Evolutionary conservation across 192 early-diverging fungal genomes (phyloP).

Genomic region (Phlyctochytrium planicorne): DNA sequence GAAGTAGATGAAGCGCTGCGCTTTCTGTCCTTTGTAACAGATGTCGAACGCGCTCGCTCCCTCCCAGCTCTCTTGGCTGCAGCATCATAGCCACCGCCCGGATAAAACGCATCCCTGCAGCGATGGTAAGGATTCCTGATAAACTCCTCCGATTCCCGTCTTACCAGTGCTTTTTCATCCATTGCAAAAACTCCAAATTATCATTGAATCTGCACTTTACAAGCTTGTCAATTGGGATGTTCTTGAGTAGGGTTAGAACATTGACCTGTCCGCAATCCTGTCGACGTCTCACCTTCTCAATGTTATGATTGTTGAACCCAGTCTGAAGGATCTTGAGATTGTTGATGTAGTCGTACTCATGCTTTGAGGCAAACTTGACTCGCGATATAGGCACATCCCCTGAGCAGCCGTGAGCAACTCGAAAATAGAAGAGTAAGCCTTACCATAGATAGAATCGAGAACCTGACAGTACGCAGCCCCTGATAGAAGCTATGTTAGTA

Average conservation of each 20-base stretch:
- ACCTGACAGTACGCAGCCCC: conserved; percentile 72
- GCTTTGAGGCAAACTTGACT: conserved; percentile 84
- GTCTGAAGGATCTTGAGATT: conserved; percentile 89
- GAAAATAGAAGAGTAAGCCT: conserved; percentile 5
- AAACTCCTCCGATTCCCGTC: too few relatives aligned
- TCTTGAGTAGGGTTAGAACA: conserved; percentile 32
- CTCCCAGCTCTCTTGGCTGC: conserved; percentile 47
- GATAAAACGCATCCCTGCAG: conserved; percentile 63
- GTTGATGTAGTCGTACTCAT: conserved; percentile 84
- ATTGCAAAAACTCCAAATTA: conserved; percentile 92
- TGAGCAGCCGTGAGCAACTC: conserved; percentile 8
- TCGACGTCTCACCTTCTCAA: conserved; percentile 64
- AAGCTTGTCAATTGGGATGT: conserved; percentile 75
- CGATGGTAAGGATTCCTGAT: too few relatives aligned
- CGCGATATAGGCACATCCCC: conserved; percentile 68
- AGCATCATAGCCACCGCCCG: conserved; percentile 75
- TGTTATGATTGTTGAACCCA: conserved; percentile 72
- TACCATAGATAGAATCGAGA: conserved; percentile 70
- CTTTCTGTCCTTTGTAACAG: too few relatives aligned
- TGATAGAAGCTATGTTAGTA: conserved; percentile 22
- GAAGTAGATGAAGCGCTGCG: too few relatives aligned
- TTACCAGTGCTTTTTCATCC: conserved; percentile 80
- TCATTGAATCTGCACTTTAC: conserved; percentile 90
- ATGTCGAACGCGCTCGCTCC: conserved; percentile 1
- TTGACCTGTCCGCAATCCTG: background rate